Evolutionary conservation across 495 filamentous ascomycete genomes (phyloP).

Genomic region (Neurospora discreta): DNA sequence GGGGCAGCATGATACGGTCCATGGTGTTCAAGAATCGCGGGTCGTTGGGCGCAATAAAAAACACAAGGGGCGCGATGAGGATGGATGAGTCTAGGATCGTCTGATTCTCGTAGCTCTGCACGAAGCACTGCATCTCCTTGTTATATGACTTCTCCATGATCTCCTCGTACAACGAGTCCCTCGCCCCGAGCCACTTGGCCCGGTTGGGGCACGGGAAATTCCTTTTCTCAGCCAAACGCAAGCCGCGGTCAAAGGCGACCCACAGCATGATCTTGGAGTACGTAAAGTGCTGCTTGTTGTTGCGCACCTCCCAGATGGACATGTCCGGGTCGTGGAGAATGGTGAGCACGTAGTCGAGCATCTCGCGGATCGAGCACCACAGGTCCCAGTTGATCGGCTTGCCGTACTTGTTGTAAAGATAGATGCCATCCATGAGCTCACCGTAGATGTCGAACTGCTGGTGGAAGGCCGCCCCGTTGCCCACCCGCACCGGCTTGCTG

Average conservation of each 20-base stretch:
- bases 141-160: conserved; percentile 64
- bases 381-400: conserved; percentile 65
- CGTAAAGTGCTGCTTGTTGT: conserved; percentile 58
- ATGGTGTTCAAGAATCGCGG: conserved; percentile 59
- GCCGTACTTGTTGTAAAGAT: conserved; percentile 67
- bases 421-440: conserved; percentile 64
- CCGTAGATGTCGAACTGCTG: conserved; percentile 68
- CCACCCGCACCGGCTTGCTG: conserved; percentile 59
- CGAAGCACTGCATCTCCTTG: conserved; percentile 49
- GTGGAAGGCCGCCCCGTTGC: conserved; percentile 64
- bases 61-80: conserved; percentile 61
- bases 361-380: conserved; percentile 31
- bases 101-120: conserved; percentile 58
- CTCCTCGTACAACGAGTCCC: conserved; percentile 58
- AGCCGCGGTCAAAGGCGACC: conserved; percentile 61
- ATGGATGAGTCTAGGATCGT: conserved; percentile 60
- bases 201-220: conserved; percentile 59
- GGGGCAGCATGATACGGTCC: conserved; percentile 52
- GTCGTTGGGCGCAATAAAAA: conserved; percentile 65
- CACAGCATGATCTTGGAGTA: conserved; percentile 69
- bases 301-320: conserved; percentile 71
- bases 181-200: conserved; percentile 45
- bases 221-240: conserved; percentile 59
- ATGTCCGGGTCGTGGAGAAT: conserved; percentile 52
- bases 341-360: conserved; percentile 40